phyloP scores from a whole-genome alignment of 31 red algal species.

The Porphyra umbilicalis region DNA sequence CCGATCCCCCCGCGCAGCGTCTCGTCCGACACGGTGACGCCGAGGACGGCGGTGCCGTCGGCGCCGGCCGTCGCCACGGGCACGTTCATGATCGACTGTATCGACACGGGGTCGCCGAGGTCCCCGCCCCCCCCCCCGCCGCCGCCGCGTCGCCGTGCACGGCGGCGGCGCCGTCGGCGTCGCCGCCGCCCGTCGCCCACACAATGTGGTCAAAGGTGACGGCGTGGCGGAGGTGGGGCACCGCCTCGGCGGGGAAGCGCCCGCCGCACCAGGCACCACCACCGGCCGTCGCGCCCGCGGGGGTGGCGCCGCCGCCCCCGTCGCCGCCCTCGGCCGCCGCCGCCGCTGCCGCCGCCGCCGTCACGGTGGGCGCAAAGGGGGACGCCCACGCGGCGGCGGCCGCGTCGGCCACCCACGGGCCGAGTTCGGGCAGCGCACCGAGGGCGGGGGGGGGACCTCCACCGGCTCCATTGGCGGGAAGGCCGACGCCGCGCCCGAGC shows the following conservation, averaged over 20 bases:
- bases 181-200: not conserved
- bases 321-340: not conserved
- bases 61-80: not conserved
- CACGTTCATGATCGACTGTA: not conserved
- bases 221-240: not conserved
- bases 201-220: not conserved
- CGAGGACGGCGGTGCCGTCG: not conserved
- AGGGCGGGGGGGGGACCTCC: not conserved
- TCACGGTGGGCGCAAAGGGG: not conserved
- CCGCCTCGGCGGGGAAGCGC: not conserved
- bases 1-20: not conserved
- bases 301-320: no score
- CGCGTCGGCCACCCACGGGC: not conserved
- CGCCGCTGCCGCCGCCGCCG: not conserved
- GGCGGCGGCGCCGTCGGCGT: not conserved
- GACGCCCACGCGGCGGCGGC: not conserved
- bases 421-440: not conserved
- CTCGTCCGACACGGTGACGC: not conserved
- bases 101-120: not conserved
- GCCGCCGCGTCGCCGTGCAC: not conserved
- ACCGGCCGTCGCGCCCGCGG: no score
- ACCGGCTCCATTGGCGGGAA: no score
- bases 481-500: not conserved
- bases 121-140: not conserved
- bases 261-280: no score